Evolutionary conservation across 768 basidiomycete species (phyloP).

Genomic region (Boletus huronensis): DNA sequence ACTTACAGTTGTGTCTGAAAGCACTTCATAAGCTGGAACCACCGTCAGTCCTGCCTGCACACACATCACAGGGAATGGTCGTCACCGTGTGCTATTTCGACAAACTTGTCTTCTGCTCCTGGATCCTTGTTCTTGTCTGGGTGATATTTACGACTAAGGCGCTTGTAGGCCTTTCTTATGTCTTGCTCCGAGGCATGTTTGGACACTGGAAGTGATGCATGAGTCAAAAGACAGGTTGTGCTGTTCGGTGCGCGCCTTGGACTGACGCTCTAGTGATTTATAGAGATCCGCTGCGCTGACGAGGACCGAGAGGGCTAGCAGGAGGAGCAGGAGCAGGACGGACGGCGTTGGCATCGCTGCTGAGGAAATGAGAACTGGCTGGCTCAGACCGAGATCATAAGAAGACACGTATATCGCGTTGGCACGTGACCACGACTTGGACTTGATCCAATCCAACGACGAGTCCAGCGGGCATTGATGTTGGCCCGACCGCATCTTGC

Average conservation of each 20-base stretch:
- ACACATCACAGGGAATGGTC: slow-evolving; percentile 1
- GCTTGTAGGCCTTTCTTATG: slow-evolving; percentile 90
- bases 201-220: slow-evolving; percentile 44
- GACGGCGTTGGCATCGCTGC: slow-evolving; percentile 25
- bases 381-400: neutral
- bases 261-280: slow-evolving; percentile 77
- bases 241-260: slow-evolving; percentile 30
- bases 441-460: too few relatives aligned
- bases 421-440: slow-evolving; percentile 23
- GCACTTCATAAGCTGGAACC: slow-evolving; percentile 81
- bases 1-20: slow-evolving; percentile 78
- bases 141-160: slow-evolving; percentile 82
- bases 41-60: slow-evolving; percentile 4
- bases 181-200: slow-evolving; percentile 82
- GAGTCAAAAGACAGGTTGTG: slow-evolving; percentile 19
- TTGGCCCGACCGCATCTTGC: slow-evolving; percentile 10
- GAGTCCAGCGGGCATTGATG: too few relatives aligned
- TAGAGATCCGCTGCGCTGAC: slow-evolving; percentile 70
- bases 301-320: slow-evolving; percentile 29
- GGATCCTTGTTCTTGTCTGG: slow-evolving; percentile 94
- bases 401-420: slow-evolving; percentile 29
- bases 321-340: slow-evolving; percentile 28
- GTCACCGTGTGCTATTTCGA: slow-evolving; percentile 86
- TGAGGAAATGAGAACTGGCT: neutral
- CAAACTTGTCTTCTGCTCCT: slow-evolving; percentile 80